Base-by-base conservation (phyloP, 768 basidiomycete species). In the Amanita thiersii region DNA sequence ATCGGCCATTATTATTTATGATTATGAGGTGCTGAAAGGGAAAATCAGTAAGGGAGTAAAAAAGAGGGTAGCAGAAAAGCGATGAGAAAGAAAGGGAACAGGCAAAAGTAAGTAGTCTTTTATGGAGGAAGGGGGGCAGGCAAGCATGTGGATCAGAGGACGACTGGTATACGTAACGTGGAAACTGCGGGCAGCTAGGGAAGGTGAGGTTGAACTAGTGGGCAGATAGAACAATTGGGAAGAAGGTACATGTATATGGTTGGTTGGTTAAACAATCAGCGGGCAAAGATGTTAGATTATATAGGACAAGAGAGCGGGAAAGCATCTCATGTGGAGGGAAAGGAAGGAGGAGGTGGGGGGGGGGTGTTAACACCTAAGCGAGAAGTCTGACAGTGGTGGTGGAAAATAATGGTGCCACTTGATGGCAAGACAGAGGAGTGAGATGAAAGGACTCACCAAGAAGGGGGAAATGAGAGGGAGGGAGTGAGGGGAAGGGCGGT, bases 1-100 rank as follows among this genome's bases (percentile, higher is more conserved):
- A 58, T 91, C 87, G 64, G 86, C 75, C 88, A 87, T 89, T 51
- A 39, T 9, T 38, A 51, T 57, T 59, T 54, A 48, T 52, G 43
- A 37, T 39, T 40, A 47, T 48, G 46, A 46, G 42, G 38, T 47
- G 46, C 47, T 37, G 39, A 46, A 33, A 44, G 44, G 37, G 41
- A 47, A 54, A 49, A 45, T 46, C 51, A 24, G 49, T 40, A 36
- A 49, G n/a, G n/a, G n/a, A n/a, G 50, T 36, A 20, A n/a, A 31
- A 21, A 34, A 36, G 39, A 45, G 45, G 47, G 50, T 40, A 37
- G 41, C 32, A 39, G 47, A 42, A 41, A 35, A 36, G 39, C 32
- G 44, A 18, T 39, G 46, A 20, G 23, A 40, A 26, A 28, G 48
- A 51, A 18, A 53, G 56, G 43, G 50, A 6, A 19, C 18, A n/a